A percentile compares a stretch with the other conserved stretches of the same genome.
phyloP scores from a whole-genome alignment of 2,329 filamentous ascomycete genomes.

The Aureobasidium sp. region DNA sequence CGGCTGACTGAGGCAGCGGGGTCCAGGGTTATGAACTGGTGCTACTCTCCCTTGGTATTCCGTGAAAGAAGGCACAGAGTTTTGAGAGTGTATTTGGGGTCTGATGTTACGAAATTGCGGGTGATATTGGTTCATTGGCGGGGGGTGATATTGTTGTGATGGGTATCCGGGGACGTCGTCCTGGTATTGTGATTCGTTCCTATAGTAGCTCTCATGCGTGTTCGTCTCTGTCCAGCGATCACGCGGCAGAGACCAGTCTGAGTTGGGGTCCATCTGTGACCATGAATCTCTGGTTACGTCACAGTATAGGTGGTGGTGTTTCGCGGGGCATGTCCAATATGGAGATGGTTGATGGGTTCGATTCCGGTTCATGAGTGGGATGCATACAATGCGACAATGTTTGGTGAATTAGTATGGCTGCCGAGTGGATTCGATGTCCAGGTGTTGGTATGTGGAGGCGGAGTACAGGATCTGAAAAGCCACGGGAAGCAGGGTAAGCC shows the following conservation, averaged over 20 bases:
- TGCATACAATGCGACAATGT: background rate
- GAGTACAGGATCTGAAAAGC: conserved; percentile 1
- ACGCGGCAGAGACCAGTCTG: background rate
- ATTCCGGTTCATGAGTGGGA: conserved; percentile 1
- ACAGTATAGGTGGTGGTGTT: conserved; percentile 2
- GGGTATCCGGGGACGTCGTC: background rate
- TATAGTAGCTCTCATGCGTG: background rate
- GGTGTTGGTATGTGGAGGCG: conserved; percentile 1
- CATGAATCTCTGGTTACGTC: conserved; percentile 2
- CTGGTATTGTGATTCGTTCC: background rate
- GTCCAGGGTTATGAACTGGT: background rate
- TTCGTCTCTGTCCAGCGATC: conserved; percentile 3
- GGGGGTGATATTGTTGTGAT: background rate
- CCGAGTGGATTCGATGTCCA: background rate
- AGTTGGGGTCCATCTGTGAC: background rate
- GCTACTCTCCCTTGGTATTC: conserved; percentile 5
- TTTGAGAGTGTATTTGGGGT: background rate
- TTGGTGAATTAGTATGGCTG: background rate
- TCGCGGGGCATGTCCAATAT: background rate
- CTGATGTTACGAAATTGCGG: background rate
- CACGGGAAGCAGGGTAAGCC: conserved; percentile 7
- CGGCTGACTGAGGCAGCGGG: conserved; percentile 7
- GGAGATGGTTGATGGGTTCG: background rate
- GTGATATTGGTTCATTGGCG: background rate
- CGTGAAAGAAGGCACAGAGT: conserved; percentile 1